Evolutionary conservation across 2,329 filamentous ascomycete species (phyloP).

Genomic region (Phyllosticta citrichinensis): DNA sequence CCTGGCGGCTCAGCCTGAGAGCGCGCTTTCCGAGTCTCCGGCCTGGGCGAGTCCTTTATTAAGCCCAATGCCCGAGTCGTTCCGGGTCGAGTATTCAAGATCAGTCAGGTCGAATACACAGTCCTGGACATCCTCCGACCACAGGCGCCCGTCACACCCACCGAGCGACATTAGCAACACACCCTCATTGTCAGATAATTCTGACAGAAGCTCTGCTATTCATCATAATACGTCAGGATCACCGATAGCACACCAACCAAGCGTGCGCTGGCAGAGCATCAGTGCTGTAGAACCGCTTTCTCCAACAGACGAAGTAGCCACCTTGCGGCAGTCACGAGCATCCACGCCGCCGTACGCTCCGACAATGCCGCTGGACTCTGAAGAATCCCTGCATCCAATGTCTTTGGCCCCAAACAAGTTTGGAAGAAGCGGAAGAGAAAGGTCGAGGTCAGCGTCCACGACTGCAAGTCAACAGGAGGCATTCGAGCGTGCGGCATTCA

Average conservation of each 20-base stretch:
- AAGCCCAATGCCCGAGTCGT: conserved; percentile 4
- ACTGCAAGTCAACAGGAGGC: conserved; percentile 23
- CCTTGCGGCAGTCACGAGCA: neutral
- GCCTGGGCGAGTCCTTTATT: conserved; percentile 2
- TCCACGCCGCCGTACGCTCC: neutral
- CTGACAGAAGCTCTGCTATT: conserved; percentile 3
- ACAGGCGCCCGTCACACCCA: neutral
- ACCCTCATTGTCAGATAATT: conserved; percentile 2
- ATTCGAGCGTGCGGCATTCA: conserved; percentile 34
- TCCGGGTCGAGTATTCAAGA: neutral
- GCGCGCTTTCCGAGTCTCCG: conserved; percentile 1
- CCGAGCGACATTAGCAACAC: conserved; percentile 1
- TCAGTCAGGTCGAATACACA: neutral
- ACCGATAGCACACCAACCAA: neutral
- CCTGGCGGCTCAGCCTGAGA: conserved; percentile 9
- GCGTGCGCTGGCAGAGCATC: neutral
- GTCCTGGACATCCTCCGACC: neutral
- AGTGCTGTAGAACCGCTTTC: neutral
- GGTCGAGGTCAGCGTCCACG: conserved; percentile 14
- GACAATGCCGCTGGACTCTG: neutral
- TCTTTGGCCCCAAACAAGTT: neutral
- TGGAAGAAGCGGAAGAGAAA: neutral
- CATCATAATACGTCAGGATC: neutral
- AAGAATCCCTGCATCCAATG: neutral
- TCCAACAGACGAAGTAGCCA: neutral